Base-by-base conservation (phyloP, 768 basidiomycete genomes). In the Hericium erinaceus region DNA sequence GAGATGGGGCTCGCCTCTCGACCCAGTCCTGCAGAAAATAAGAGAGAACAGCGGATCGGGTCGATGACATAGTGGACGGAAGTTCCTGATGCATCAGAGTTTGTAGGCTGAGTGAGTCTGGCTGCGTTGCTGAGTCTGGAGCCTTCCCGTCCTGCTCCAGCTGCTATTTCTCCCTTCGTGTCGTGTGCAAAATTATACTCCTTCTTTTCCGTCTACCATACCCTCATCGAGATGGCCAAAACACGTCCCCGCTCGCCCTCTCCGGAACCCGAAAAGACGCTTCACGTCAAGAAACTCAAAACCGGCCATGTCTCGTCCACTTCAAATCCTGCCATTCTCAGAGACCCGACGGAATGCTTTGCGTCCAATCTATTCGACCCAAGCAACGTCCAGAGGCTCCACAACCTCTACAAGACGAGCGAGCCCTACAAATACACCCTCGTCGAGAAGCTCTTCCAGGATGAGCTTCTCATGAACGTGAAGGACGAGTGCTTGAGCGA, bases 371-470 rank as follows among this genome's bases (percentile, higher is more conserved):
- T 92, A 49, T 80, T 92, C 59, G 77, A 82, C 57, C 75, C 77
- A 55, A 68, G 75, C 53, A 82, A 76, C 61, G 76, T 87, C 60
- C 74, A 82, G 37, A 68, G 73, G 18, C 74, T 92, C 39, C 74
- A 80, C 62, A 63, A 73, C 12, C 69, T 73, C 44, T 95, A 97
- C 70, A 62, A 69, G 12, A 62, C 72, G 6, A 84, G 75, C 63
- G 67, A 76, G 55, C 94, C 94, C 0, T 98, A 85, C 80, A 89
- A 87, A 70, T 84, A 95, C 72, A 83, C 83, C 16, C 77, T 91
- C 53, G 79, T 97, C 56, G 83, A 87, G 52, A 81, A 85, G 64
- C 77, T 98, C 18, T 89, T 98, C 70, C 84, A 87, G 64, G 87
- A 94, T 63, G 86, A 86, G 7, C 78, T 98, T 26, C 77, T 98